These are phyloP conservation scores for Mallotus nudiflorus DNA, from an alignment of 345 rosid genomes.

Conservation along the genomic window DNA sequence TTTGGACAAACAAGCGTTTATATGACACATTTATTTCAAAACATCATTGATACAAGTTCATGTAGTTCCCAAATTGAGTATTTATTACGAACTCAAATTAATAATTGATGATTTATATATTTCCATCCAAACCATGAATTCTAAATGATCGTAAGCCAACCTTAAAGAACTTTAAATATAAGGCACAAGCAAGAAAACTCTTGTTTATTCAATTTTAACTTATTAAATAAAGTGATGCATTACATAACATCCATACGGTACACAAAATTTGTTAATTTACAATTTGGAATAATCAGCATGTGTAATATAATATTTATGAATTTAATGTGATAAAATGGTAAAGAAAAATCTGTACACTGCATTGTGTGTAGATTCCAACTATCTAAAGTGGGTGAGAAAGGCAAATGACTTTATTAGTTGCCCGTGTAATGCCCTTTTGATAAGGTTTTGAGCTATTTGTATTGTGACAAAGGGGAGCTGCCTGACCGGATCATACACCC, in stretches of 20 bases:
- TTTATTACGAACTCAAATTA: too few relatives aligned
- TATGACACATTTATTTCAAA: too few relatives aligned
- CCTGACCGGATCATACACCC: not conserved
- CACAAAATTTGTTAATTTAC: conserved; percentile 5
- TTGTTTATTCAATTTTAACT: not conserved
- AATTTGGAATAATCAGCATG: not conserved
- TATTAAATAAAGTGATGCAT: not conserved
- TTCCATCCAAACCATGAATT: too few relatives aligned
- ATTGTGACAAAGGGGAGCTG: not conserved
- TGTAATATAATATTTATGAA: not conserved
- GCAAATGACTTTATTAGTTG: not conserved
- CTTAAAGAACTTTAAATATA: too few relatives aligned
- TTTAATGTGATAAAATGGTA: not conserved
- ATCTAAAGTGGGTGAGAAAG: not conserved
- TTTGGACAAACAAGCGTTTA: too few relatives aligned
- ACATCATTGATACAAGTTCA: too few relatives aligned
- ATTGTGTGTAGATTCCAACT: not conserved
- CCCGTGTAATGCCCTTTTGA: not conserved
- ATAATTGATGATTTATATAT: too few relatives aligned
- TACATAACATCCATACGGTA: not conserved
- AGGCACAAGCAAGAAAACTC: not conserved
- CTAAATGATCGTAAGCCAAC: too few relatives aligned
- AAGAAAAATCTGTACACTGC: not conserved
- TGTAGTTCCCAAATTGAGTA: too few relatives aligned
- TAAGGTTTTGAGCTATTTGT: not conserved